Conservation (phyloP, 2,329 filamentous ascomycete genomes). For the Colletotrichum tanaceti region DNA sequence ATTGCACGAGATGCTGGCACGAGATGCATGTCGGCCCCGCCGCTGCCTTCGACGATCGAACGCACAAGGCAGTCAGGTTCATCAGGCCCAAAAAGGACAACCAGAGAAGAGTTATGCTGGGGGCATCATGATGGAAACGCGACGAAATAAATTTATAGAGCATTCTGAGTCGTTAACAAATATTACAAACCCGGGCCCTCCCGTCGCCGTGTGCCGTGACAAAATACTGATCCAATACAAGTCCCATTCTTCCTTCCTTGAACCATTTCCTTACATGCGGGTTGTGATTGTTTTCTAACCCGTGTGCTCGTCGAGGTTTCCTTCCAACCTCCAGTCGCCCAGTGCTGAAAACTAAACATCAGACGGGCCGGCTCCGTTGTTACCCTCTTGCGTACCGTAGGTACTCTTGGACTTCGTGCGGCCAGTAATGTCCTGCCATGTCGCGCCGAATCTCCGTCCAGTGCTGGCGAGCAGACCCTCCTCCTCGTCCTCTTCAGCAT, state of each 20-base stretch:
- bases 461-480: conserved; percentile 90
- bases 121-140: conserved; percentile 46
- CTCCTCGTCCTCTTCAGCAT: conserved; percentile 92
- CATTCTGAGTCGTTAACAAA: conserved; percentile 27
- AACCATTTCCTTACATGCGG: conserved; percentile 6
- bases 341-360: conserved; percentile 9
- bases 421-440: conserved; percentile 88
- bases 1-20: conserved; percentile 82
- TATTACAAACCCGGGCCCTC: conserved; percentile 10
- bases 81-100: conserved; percentile 51
- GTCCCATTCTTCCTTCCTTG: conserved; percentile 1
- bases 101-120: conserved; percentile 51
- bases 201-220: conserved; percentile 26
- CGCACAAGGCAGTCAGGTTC: conserved; percentile 75
- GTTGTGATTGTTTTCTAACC: conserved; percentile 11
- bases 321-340: not conserved
- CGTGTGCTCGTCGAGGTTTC: not conserved
- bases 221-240: conserved; percentile 5
- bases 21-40: conserved; percentile 80
- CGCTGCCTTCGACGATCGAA: conserved; percentile 76
- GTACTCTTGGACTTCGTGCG: conserved; percentile 45
- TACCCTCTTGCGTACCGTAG: conserved; percentile 31
- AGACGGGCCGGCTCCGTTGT: conserved; percentile 27
- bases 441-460: conserved; percentile 82
- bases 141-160: conserved; percentile 6